Evolutionary conservation across 2,329 filamentous ascomycete species (phyloP).

Genomic region (Alternaria gaisen): DNA sequence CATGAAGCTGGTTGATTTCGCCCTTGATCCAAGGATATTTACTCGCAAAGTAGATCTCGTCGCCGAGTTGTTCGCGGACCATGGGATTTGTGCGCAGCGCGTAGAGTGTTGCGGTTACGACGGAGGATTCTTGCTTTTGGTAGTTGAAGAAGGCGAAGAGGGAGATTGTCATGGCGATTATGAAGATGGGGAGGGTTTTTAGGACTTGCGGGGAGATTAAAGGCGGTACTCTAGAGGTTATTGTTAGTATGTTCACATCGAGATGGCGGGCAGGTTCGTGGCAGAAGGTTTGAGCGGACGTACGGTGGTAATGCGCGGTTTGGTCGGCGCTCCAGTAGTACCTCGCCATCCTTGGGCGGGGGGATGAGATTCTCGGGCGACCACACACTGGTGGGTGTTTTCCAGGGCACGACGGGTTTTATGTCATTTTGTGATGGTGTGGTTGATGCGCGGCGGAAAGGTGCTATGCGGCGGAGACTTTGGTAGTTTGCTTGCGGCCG

Average conservation of each 20-base stretch:
- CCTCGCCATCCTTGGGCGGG: constrained; percentile 48
- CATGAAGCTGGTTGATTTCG: constrained; percentile 93
- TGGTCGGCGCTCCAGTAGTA: constrained; percentile 43
- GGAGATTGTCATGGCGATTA: constrained; percentile 72
- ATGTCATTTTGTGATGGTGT: constrained; percentile 24
- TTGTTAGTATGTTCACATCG: neutral
- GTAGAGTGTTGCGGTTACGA: constrained; percentile 86
- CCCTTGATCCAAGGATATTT: constrained; percentile 60
- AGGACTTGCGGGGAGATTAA: constrained; percentile 44
- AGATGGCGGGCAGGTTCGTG: neutral
- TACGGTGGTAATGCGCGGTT: constrained; percentile 50
- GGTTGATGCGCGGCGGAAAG: constrained; percentile 34
- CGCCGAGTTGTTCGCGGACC: constrained; percentile 81
- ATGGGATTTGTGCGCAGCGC: constrained; percentile 80
- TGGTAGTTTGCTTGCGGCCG: constrained; percentile 31
- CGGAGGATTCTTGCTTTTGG: constrained; percentile 89
- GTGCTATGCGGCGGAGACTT: constrained; percentile 33
- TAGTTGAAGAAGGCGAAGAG: constrained; percentile 98
- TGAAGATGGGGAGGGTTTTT: constrained; percentile 82
- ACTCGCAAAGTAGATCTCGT: constrained; percentile 65
- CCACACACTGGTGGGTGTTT: constrained; percentile 51
- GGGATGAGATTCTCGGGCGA: constrained; percentile 49
- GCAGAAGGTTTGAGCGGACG: constrained; percentile 8
- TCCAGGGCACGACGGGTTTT: constrained; percentile 47
- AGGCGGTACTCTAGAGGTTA: constrained; percentile 39